A percentile compares a stretch with the other conserved stretches of the same genome.
Evolutionary conservation across 192 early-diverging fungal species (phyloP).

Genomic region (Coemansia asiatica): DNA sequence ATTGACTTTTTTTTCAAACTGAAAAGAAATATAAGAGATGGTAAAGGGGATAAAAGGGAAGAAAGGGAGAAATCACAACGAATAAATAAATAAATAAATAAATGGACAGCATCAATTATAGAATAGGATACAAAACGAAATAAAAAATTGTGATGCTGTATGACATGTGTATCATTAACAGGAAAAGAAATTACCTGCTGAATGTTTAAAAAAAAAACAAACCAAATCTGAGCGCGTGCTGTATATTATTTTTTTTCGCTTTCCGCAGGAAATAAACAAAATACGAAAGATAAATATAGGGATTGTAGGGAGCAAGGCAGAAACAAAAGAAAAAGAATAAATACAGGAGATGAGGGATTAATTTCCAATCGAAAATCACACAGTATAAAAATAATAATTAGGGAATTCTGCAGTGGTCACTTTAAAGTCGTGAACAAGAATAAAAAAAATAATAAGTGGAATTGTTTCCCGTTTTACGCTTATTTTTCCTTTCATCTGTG

Average conservation of each 20-base stretch:
- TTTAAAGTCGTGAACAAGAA: neutral
- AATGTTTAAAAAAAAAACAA: neutral
- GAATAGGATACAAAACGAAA: neutral
- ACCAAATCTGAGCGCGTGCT: neutral
- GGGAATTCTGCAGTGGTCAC: slow-evolving; percentile 1
- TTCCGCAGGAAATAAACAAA: slow-evolving; percentile 54
- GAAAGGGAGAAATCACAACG: neutral
- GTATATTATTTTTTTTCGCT: neutral
- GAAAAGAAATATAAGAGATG: neutral
- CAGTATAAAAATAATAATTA: neutral
- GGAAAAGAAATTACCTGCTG: neutral
- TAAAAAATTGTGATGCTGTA: neutral
- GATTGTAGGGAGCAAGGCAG: slow-evolving; percentile 20
- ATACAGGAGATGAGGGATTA: slow-evolving; percentile 22
- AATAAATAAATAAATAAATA: slow-evolving; percentile 13
- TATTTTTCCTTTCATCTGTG: slow-evolving; percentile 1
- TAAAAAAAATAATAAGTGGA: neutral
- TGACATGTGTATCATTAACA: neutral
- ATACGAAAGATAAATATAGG: slow-evolving; percentile 16
- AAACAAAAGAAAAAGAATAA: slow-evolving; percentile 11
- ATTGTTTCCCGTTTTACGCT: neutral
- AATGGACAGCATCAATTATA: slow-evolving; percentile 8
- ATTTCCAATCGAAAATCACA: slow-evolving; percentile 8
- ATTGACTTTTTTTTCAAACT: neutral
- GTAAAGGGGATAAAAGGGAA: neutral